phyloP scores from a whole-genome alignment of 2,329 filamentous ascomycete genomes.

The Alternaria infectoria region DNA sequence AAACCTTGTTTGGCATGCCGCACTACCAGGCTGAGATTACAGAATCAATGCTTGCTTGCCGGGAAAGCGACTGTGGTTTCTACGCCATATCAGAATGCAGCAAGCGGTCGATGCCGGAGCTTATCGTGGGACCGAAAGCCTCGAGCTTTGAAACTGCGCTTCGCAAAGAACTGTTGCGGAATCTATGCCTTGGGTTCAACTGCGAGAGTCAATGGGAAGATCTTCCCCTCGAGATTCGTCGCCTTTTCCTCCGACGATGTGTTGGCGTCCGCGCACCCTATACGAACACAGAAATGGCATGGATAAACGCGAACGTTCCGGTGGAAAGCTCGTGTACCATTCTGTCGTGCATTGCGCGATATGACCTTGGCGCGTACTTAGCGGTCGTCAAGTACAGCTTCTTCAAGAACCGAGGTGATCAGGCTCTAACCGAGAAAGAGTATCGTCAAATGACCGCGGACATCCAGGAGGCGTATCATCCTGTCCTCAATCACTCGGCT shows the following conservation, averaged over 20 bases:
- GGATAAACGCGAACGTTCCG: conserved; percentile 53
- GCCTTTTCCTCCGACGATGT: conserved; percentile 55
- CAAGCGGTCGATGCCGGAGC: conserved; percentile 43
- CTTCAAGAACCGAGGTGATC: conserved; percentile 33
- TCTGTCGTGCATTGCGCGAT: conserved; percentile 53
- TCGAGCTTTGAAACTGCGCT: conserved; percentile 32
- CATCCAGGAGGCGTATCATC: conserved; percentile 40
- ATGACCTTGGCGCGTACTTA: conserved; percentile 56
- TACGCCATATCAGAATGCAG: conserved; percentile 41
- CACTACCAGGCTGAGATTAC: conserved; percentile 42
- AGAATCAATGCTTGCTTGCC: conserved; percentile 42
- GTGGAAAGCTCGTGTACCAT: conserved; percentile 49
- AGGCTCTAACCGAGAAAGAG: conserved; percentile 34
- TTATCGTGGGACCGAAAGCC: conserved; percentile 19
- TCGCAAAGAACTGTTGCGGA: conserved; percentile 55
- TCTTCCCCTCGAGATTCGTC: conserved; percentile 55
- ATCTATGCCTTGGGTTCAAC: conserved; percentile 58
- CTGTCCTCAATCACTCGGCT: conserved; percentile 38
- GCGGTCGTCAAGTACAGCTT: conserved; percentile 42
- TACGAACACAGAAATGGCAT: conserved; percentile 51
- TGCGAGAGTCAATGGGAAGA: conserved; percentile 60
- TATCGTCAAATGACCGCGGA: conserved; percentile 43
- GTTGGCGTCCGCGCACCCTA: conserved; percentile 51
- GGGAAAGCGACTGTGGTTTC: conserved; percentile 18
- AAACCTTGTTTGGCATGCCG: conserved; percentile 43